phyloP scores from a whole-genome alignment of 371 early-diverging fungal species.

The Rhizopus arrhizus region DNA sequence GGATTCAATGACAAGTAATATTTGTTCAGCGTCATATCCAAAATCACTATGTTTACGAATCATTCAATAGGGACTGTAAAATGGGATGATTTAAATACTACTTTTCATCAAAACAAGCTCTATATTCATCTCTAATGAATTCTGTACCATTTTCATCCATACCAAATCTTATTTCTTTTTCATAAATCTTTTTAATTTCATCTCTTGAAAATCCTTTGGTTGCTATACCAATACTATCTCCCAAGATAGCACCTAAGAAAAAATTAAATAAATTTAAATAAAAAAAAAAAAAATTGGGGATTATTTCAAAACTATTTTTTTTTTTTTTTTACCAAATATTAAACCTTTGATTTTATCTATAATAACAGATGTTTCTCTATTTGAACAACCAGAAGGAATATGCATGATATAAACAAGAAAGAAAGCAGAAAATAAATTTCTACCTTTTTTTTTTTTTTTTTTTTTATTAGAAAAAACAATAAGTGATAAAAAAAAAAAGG shows the following conservation, averaged over 20 bases:
- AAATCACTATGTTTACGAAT: slow-evolving; percentile 48
- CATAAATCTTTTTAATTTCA: slow-evolving; percentile 49
- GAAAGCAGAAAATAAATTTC: too few species aligned
- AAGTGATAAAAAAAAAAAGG: not conserved
- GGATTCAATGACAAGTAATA: slow-evolving; percentile 58
- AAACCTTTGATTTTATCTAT: slow-evolving; percentile 52
- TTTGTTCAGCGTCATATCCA: slow-evolving; percentile 73
- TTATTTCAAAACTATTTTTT: not conserved
- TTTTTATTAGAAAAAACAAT: too few species aligned
- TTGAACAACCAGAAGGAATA: slow-evolving; percentile 54
- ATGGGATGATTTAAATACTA: slow-evolving; percentile 42
- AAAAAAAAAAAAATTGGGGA: slow-evolving; percentile 1
- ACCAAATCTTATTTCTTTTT: slow-evolving; percentile 63
- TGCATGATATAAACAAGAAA: slow-evolving; percentile 28
- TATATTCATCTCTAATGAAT: slow-evolving; percentile 40
- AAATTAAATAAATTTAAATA: slow-evolving; percentile 1
- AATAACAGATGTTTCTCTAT: slow-evolving; percentile 35
- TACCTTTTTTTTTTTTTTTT: too few species aligned
- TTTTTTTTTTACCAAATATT: slow-evolving; percentile 53
- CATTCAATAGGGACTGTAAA: too few species aligned
- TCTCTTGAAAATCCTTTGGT: slow-evolving; percentile 67
- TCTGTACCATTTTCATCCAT: slow-evolving; percentile 45
- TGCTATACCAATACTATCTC: slow-evolving; percentile 70
- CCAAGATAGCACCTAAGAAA: slow-evolving; percentile 62
- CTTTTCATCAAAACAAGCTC: slow-evolving; percentile 50